phyloP scores from a whole-genome alignment of 192 early-diverging fungal genomes.

The Rhizophagus clarus region DNA sequence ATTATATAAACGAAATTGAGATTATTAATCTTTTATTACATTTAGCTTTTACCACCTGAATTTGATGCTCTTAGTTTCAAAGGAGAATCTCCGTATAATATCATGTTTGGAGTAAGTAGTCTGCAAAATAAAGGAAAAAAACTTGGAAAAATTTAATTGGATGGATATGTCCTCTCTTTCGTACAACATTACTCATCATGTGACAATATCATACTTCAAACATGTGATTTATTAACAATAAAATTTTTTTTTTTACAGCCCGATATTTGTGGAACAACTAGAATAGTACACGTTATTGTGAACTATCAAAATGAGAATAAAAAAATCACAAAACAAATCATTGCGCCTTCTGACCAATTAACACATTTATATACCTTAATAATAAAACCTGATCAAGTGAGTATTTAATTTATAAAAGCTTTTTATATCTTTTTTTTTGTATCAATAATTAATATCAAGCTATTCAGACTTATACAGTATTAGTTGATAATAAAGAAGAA shows the following conservation, averaged over 20 bases:
- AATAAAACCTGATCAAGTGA: constrained; percentile 65
- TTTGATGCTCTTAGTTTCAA: constrained; percentile 78
- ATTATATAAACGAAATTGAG: not conserved
- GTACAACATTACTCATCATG: too few species aligned
- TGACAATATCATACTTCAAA: not conserved
- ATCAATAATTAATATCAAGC: constrained; percentile 42
- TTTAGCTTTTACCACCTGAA: constrained; percentile 74
- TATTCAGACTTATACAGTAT: constrained; percentile 47
- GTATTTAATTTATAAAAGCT: constrained; percentile 53
- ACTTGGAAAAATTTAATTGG: too few species aligned
- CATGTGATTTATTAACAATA: not conserved
- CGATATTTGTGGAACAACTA: constrained; percentile 90
- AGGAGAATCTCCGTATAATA: constrained; percentile 81
- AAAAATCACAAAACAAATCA: constrained; percentile 70
- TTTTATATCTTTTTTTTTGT: constrained; percentile 50
- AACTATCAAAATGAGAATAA: constrained; percentile 90
- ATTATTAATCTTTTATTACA: not conserved
- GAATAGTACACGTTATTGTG: constrained; percentile 95
- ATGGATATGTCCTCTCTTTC: too few species aligned
- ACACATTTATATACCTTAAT: constrained; percentile 92
- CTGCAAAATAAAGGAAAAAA: too few species aligned
- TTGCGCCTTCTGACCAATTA: constrained; percentile 76
- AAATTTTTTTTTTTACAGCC: constrained; percentile 56
- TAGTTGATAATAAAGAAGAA: constrained; percentile 75
- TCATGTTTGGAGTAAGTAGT: constrained; percentile 69